Conservation (phyloP, 768 basidiomycete species). For the Favolaschia claudopus region DNA sequence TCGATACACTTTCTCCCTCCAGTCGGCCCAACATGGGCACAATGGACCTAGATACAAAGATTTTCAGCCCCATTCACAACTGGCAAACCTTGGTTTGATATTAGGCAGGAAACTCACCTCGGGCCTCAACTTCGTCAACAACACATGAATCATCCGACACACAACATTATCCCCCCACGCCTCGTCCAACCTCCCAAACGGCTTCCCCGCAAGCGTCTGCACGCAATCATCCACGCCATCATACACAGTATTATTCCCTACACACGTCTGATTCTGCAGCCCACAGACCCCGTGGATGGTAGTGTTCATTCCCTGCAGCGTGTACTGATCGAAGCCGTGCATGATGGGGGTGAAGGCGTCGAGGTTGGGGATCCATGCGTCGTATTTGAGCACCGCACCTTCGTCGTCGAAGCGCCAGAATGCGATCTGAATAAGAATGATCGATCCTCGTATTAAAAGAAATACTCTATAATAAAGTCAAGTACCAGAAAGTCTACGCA, state of each 20-base stretch:
- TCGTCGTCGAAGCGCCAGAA: conserved; percentile 15
- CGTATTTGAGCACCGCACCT: conserved; percentile 10
- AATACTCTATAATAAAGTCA: neutral
- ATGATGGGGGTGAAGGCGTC: neutral
- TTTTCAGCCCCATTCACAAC: neutral
- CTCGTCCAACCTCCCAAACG: conserved; percentile 2
- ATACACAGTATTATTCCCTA: conserved; percentile 7
- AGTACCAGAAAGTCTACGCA: neutral
- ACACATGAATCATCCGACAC: conserved; percentile 11
- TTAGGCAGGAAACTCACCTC: neutral
- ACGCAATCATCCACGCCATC: neutral
- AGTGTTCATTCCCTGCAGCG: neutral
- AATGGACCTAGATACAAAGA: neutral
- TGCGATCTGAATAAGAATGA: neutral
- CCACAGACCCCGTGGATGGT: conserved; percentile 3
- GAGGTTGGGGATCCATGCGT: conserved; percentile 2
- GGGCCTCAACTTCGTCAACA: conserved; percentile 8
- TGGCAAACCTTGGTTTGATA: neutral
- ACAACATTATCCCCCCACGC: conserved; percentile 14
- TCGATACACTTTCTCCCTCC: conserved; percentile 12
- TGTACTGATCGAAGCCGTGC: neutral
- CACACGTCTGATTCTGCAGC: conserved; percentile 4
- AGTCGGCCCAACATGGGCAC: conserved; percentile 6
- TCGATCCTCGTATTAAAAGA: too few species aligned
- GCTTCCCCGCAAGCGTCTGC: neutral